Conservation (phyloP, 192 early-diverging fungal genomes). For the Helicostylum pulchrum region DNA sequence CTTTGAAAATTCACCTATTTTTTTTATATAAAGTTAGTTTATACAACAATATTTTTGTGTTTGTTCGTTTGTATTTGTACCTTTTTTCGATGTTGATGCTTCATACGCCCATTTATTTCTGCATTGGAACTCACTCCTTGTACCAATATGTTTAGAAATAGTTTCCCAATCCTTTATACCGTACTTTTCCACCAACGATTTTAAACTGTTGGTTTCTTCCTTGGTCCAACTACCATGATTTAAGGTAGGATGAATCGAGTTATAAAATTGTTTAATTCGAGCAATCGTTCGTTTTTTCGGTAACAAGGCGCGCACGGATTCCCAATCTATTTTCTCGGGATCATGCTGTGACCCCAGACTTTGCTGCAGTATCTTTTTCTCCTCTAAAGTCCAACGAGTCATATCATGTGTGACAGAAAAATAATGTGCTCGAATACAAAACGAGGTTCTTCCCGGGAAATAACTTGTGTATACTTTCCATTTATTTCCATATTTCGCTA, state of each 20-base stretch:
- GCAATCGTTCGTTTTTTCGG: neutral
- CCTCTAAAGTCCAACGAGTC: slow-evolving; percentile 3
- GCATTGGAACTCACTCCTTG: slow-evolving; percentile 8
- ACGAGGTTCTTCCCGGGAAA: slow-evolving; percentile 1
- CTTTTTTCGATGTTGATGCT: slow-evolving; percentile 6
- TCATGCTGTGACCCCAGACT: neutral
- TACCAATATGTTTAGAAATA: slow-evolving; percentile 3
- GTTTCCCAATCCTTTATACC: neutral
- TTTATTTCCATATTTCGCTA: slow-evolving; percentile 8
- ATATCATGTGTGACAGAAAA: slow-evolving; percentile 4
- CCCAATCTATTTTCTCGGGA: neutral
- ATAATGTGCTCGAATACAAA: slow-evolving; percentile 11
- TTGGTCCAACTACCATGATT: slow-evolving; percentile 1
- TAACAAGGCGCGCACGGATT: neutral
- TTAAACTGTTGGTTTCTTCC: neutral
- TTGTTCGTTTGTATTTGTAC: neutral
- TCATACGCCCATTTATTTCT: slow-evolving; percentile 19
- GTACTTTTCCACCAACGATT: neutral
- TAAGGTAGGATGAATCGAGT: neutral
- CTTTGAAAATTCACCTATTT: slow-evolving; percentile 18
- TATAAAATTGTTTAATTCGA: slow-evolving; percentile 2
- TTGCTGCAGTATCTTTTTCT: slow-evolving; percentile 3
- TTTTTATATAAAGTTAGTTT: neutral
- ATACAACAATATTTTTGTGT: neutral
- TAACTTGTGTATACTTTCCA: slow-evolving; percentile 8